These are phyloP conservation scores for Metarhizium sp. DNA, from an alignment of 2,329 filamentous ascomycete genomes.

Conservation along the genomic window DNA sequence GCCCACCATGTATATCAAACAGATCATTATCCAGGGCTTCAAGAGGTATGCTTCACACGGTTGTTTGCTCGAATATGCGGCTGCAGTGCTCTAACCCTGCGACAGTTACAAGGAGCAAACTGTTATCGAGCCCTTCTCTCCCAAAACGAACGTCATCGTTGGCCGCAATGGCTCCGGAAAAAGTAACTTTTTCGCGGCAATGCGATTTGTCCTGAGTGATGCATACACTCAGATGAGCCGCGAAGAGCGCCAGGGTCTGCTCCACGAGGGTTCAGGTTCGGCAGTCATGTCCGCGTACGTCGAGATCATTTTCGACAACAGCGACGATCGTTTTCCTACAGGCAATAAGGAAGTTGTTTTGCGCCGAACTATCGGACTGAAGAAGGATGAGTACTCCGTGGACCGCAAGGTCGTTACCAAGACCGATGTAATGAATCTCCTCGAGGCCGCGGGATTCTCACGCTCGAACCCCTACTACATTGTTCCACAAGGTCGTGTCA, in stretches of 20 bases:
- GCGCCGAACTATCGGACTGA: slow-evolving; percentile 87
- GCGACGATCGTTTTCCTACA: slow-evolving; percentile 88
- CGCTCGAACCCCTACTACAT: slow-evolving; percentile 98
- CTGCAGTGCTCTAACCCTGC: slow-evolving; percentile 12
- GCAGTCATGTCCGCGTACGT: slow-evolving; percentile 99
- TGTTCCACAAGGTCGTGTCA: slow-evolving; percentile 93
- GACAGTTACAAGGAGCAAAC: slow-evolving; percentile 97
- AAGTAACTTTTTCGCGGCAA: slow-evolving; percentile 98
- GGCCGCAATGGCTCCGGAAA: slow-evolving; percentile 98
- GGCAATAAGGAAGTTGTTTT: slow-evolving; percentile 84
- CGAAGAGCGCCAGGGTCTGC: slow-evolving; percentile 87
- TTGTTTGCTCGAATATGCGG: neutral
- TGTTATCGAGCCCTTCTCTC: slow-evolving; percentile 95
- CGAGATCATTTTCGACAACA: slow-evolving; percentile 98
- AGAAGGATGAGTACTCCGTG: slow-evolving; percentile 97
- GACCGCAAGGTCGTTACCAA: slow-evolving; percentile 96
- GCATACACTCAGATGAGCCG: slow-evolving; percentile 92
- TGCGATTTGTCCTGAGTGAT: slow-evolving; percentile 96
- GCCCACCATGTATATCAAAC: slow-evolving; percentile 88
- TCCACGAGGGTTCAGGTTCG: slow-evolving; percentile 97
- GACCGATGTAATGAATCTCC: slow-evolving; percentile 84
- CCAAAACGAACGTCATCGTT: slow-evolving; percentile 96
- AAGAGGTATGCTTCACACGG: slow-evolving; percentile 60
- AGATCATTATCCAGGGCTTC: slow-evolving; percentile 99
- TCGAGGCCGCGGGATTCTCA: slow-evolving; percentile 94